Percentiles rank a stretch among this genome's conserved stretches.
Evolutionary conservation across 495 filamentous ascomycete species (phyloP).

Genomic region (Neohortaea acidophila): DNA sequence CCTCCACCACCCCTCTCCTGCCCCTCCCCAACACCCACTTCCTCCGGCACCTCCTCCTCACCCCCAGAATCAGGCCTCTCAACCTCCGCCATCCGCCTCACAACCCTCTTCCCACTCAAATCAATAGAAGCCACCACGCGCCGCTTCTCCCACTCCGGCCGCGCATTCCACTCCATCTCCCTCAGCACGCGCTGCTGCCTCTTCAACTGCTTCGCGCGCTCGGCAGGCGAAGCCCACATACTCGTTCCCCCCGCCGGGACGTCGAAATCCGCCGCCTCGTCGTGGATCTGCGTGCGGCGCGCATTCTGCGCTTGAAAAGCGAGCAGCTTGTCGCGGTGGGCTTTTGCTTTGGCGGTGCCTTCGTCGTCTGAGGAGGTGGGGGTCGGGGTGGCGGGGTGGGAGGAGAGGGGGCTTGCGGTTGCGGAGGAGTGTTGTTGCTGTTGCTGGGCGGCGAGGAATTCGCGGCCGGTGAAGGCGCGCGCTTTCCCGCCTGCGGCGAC

Average conservation of each 20-base stretch:
- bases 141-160: conserved; percentile 88
- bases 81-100: conserved; percentile 52
- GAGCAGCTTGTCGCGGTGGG: conserved; percentile 71
- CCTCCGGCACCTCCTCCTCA: no score
- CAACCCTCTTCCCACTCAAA: conserved; percentile 49
- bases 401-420: conserved; percentile 24
- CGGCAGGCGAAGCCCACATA: conserved; percentile 77
- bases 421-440: conserved; percentile 21
- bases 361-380: conserved; percentile 30
- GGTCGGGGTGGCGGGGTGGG: conserved; percentile 29
- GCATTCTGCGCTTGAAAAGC: conserved; percentile 81
- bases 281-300: conserved; percentile 68
- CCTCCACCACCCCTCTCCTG: conserved; percentile 24
- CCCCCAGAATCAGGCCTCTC: conserved; percentile 28
- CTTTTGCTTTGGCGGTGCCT: conserved; percentile 36
- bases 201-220: conserved; percentile 76
- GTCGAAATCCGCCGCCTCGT: conserved; percentile 91
- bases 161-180: conserved; percentile 79
- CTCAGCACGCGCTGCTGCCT: conserved; percentile 74
- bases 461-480: conserved; percentile 21
- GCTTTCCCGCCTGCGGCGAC: conserved; percentile 26
- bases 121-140: conserved; percentile 77
- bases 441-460: conserved; percentile 16
- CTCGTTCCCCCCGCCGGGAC: conserved; percentile 49
- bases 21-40: conserved; percentile 30